These are phyloP conservation scores for Paecilomyces niveus DNA, from an alignment of 2,329 filamentous ascomycete genomes.

Conservation along the genomic window DNA sequence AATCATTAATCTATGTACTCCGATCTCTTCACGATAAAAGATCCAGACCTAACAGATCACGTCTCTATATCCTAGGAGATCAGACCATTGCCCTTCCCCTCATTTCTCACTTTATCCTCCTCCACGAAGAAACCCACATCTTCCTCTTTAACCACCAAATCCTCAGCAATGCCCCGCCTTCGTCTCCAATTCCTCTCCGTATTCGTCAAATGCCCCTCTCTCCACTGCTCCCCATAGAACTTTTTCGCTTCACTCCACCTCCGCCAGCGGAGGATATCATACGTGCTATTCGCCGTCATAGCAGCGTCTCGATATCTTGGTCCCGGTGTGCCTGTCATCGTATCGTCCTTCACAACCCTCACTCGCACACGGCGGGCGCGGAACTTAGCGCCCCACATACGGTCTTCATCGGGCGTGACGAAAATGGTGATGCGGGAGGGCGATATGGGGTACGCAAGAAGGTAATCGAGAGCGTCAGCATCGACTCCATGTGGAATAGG, in stretches of 20 bases:
- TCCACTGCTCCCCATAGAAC: constrained; percentile 19
- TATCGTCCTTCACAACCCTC: constrained; percentile 1
- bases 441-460: constrained; percentile 14
- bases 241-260: constrained; percentile 17
- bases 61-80: not conserved
- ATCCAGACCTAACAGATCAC: too few species aligned
- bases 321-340: constrained; percentile 11
- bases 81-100: not conserved
- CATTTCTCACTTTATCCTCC: not conserved
- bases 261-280: constrained; percentile 28
- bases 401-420: constrained; percentile 15
- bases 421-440: constrained; percentile 17
- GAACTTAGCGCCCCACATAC: constrained; percentile 11
- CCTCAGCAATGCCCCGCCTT: constrained; percentile 14
- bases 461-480: constrained; percentile 19
- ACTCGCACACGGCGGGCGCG: constrained; percentile 5
- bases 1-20: too few species aligned
- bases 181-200: constrained; percentile 30
- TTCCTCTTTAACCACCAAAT: constrained; percentile 19
- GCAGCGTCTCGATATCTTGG: constrained; percentile 20
- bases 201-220: constrained; percentile 22
- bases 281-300: constrained; percentile 23
- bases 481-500: constrained; percentile 13
- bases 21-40: too few species aligned
- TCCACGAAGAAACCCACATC: constrained; percentile 8